These are phyloP conservation scores for Monosiga brevicollis DNA, from an alignment of 78 protist genomes.

Conservation along the genomic window DNA sequence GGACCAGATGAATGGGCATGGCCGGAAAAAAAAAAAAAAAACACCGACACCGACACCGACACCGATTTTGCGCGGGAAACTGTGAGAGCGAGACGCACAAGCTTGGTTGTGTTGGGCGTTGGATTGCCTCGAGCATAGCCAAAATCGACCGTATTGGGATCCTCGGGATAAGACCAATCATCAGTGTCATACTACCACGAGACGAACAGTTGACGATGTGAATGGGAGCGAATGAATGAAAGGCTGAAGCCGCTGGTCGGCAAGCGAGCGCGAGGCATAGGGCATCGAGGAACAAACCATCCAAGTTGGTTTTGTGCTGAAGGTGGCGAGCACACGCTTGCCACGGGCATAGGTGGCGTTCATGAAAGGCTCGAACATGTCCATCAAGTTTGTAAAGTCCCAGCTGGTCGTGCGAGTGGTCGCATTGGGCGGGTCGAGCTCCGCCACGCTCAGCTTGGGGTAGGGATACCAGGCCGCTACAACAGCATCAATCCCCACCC, in stretches of 20 bases:
- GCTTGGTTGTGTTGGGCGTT: background rate
- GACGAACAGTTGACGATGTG: background rate
- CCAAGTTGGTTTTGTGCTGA: slow-evolving; percentile 21
- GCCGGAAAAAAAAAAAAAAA: background rate
- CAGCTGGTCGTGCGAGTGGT: background rate
- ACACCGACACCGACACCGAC: background rate
- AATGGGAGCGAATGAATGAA: background rate
- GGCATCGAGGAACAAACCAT: background rate
- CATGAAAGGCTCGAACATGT: background rate
- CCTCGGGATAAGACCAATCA: background rate
- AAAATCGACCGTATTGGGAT: background rate
- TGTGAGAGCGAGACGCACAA: background rate
- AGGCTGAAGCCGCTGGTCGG: background rate
- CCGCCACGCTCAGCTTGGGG: slow-evolving; percentile 7
- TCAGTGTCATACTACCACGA: slow-evolving; percentile 1
- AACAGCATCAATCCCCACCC: background rate
- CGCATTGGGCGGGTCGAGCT: slow-evolving; percentile 6
- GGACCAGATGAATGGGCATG: background rate
- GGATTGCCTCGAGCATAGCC: background rate
- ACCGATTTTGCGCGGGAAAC: background rate
- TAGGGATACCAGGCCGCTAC: slow-evolving; percentile 21
- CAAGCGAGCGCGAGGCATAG: background rate
- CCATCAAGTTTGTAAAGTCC: background rate
- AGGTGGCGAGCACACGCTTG: slow-evolving; percentile 1
- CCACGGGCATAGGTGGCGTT: background rate